phyloP scores from a whole-genome alignment of 306 rosid species.

The Vachellia collinsii region DNA sequence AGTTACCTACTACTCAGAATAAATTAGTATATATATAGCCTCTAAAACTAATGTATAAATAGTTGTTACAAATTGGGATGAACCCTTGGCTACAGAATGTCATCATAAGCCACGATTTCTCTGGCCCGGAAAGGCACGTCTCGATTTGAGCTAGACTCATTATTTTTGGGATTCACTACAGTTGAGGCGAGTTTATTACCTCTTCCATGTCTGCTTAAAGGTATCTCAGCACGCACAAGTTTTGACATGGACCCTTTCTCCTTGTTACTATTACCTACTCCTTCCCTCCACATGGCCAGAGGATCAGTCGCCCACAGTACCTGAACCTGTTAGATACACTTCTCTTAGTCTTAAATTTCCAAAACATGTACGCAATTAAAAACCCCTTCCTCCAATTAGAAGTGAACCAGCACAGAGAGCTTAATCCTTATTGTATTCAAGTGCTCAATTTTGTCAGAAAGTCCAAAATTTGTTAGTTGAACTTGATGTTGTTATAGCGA shows the following conservation, averaged over 20 bases:
- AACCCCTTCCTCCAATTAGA: constrained; percentile 7
- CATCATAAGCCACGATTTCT: constrained; percentile 90
- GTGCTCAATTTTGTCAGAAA: constrained; percentile 16
- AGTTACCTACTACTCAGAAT: constrained; percentile 3
- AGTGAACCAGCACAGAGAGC: not conserved
- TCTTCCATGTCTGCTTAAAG: constrained; percentile 84
- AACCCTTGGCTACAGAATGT: constrained; percentile 50
- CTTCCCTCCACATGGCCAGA: constrained; percentile 84
- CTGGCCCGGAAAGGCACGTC: constrained; percentile 68
- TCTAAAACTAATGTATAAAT: constrained; percentile 26
- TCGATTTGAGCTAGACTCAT: constrained; percentile 38
- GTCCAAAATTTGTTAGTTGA: not conserved
- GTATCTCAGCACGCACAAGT: constrained; percentile 79
- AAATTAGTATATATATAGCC: not conserved
- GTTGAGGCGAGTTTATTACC: constrained; percentile 78
- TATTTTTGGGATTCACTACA: constrained; percentile 57
- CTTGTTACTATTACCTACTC: constrained; percentile 61
- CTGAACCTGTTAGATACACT: constrained; percentile 56
- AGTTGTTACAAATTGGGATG: constrained; percentile 33
- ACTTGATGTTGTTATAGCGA: not conserved
- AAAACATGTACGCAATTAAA: constrained; percentile 4
- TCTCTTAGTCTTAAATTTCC: constrained; percentile 7
- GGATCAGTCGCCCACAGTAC: constrained; percentile 93
- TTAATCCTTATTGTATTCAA: not conserved
- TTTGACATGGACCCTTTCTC: constrained; percentile 63